Base-by-base conservation (phyloP, 139 green algal genomes). In the Gonium pectorale region DNA sequence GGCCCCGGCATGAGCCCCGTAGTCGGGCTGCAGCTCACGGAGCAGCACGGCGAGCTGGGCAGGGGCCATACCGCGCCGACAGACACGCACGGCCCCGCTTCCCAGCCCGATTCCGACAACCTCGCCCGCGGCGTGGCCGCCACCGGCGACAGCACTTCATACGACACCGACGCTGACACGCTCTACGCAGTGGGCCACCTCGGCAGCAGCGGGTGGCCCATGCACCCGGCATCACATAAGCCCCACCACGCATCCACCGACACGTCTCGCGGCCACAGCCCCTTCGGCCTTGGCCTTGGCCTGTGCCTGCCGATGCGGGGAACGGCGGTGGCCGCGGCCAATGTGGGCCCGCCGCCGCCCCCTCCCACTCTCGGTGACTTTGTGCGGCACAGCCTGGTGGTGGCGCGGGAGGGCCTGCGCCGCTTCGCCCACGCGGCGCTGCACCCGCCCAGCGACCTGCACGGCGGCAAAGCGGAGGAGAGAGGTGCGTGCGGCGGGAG, bases 61-160 rank as follows among this genome's bases (percentile, higher is more conserved):
- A n/a, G n/a, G n/a, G n/a, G n/a, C n/a, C n/a, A n/a, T n/a, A n/a
- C n/a, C n/a, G n/a, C n/a, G n/a, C n/a, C n/a, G n/a, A n/a, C n/a
- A n/a, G n/a, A n/a, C n/a, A n/a, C n/a, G n/a, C n/a, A n/a, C n/a
- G n/a, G n/a, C n/a, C n/a, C n/a, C n/a, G n/a, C n/a, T n/a, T n/a
- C n/a, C n/a, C n/a, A n/a, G n/a, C n/a, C n/a, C n/a, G n/a, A n/a
- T n/a, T n/a, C n/a, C n/a, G n/a, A n/a, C n/a, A n/a, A n/a, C n/a
- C 41, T 46, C 5, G 68, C 41, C 9, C 68, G 41, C 7, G 68
- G 43, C 27, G 21, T 60, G n/a, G 68, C 26, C 5, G 44, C 41
- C 27, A 77, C 68, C 44, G 43, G 31, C 22, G 71, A 80, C 51
- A 67, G 51, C 52, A 26, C 35, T 33, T 80, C 71, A 33, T 80